Base-by-base conservation (phyloP, 2,329 filamentous ascomycete genomes). In the Cercospora citrullina region DNA sequence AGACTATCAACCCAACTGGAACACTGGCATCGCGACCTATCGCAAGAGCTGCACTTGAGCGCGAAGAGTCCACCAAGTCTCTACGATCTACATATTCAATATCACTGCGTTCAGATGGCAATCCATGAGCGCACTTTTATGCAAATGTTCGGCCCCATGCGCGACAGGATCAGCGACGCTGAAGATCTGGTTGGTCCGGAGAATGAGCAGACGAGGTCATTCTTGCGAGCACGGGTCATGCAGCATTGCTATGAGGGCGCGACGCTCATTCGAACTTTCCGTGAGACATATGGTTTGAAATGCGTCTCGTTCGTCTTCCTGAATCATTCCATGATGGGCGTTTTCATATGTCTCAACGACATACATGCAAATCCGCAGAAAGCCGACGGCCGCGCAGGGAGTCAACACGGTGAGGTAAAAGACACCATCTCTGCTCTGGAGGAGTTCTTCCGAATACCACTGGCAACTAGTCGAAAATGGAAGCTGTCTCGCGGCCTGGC, bases 311-410 rank as follows among this genome's bases (percentile, higher is more conserved):
- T 65, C 14, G 60, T 65, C 2, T 28, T 65, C 8, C 45, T 65
- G 31, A 65, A 65, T 28, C 64, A 65, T 45, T 65, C 64, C 7
- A 51, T 65, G n/a, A 30, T 65, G 57, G 64, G 64, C 2, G 64
- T 53, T 10, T 65, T 65, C 33, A 36, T 65, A 42, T 55, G 64
- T 16, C 42, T 65, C 2, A 65, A 65, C 57, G 55, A 65, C 21
- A 64, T 58, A 12, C 51, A 64, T n/a, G 48, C 62, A 4, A 26
- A 61, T 18, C 64, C 64, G 0, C 42, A 58, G 16, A 18, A 14
- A n/a, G 18, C 10, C 12, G 36, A 60, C 10, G 12, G 30, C 10
- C 39, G 8, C 16, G 36, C 28, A 39, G 42, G 10, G 3, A 31
- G 28, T 16, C 42, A 65, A 16, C 30, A 42, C 3, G 64, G 64